A percentile compares a stretch with the other conserved stretches of the same genome.
phyloP scores from a whole-genome alignment of 495 filamentous ascomycete genomes.

The Oleoguttula mirabilis region DNA sequence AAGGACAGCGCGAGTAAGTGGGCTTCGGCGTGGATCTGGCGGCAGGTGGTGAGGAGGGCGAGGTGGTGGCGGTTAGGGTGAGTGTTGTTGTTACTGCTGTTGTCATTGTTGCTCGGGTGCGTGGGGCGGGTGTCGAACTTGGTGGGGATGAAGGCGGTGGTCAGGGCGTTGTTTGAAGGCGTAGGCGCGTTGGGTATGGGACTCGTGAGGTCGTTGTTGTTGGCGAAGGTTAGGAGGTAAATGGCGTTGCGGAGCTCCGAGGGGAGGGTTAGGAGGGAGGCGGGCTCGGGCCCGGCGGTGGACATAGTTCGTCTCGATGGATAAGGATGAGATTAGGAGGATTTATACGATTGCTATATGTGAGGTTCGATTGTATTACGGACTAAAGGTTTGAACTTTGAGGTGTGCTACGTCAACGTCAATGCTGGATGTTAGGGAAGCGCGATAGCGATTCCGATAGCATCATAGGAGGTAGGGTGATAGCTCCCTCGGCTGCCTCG shows the following conservation, averaged over 20 bases:
- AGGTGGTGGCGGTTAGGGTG: conserved; percentile 3
- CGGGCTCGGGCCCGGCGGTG: too few species aligned
- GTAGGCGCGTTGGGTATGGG: not conserved
- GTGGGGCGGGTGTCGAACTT: not conserved
- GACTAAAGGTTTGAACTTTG: too few species aligned
- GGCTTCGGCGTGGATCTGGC: conserved; percentile 82
- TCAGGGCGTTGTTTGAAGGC: not conserved
- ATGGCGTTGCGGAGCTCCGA: conserved; percentile 19
- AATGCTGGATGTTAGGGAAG: too few species aligned
- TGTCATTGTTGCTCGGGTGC: not conserved
- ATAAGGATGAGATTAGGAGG: too few species aligned
- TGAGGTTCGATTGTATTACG: too few species aligned
- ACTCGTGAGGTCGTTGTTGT: not conserved
- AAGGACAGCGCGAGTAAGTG: conserved; percentile 16
- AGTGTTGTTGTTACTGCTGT: not conserved
- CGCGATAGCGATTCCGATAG: too few species aligned
- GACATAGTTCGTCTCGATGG: too few species aligned
- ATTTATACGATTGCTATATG: too few species aligned
- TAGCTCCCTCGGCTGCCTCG: too few species aligned
- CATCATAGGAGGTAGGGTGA: too few species aligned
- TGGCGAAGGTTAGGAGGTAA: conserved; percentile 15
- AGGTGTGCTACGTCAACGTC: too few species aligned
- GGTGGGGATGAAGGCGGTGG: not conserved
- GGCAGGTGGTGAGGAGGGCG: conserved; percentile 54
- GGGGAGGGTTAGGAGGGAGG: conserved; percentile 14